Evolutionary conservation across 768 basidiomycete species (phyloP).

Genomic region (Leccinellum albellum): DNA sequence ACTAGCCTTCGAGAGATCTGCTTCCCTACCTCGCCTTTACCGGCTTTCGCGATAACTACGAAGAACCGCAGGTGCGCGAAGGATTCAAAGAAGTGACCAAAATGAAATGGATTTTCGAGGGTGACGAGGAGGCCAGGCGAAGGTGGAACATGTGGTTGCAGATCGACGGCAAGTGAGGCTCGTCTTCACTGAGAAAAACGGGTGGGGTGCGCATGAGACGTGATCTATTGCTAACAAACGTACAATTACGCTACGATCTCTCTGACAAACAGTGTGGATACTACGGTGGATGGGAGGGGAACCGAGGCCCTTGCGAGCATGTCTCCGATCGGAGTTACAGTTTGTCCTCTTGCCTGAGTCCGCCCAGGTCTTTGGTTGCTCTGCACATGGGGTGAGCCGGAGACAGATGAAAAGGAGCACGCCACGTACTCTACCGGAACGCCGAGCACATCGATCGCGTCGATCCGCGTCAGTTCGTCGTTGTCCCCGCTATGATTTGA

Average conservation of each 20-base stretch:
- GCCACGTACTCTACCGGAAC: conserved; percentile 50
- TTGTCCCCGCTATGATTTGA: conserved; percentile 64
- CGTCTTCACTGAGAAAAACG: neutral
- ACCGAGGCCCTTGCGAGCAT: no score
- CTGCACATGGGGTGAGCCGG: conserved; percentile 19
- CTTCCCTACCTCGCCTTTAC: conserved; percentile 60
- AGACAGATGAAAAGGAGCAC: neutral
- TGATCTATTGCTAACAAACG: conserved; percentile 4
- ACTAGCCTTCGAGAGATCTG: conserved; percentile 45
- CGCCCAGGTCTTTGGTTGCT: conserved; percentile 38
- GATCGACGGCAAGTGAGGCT: conserved; percentile 59
- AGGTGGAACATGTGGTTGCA: conserved; percentile 88
- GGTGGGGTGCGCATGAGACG: neutral
- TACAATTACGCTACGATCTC: conserved; percentile 1
- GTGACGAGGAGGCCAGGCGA: conserved; percentile 62
- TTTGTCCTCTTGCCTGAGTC: conserved; percentile 33
- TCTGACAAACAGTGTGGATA: neutral
- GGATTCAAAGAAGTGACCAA: conserved; percentile 74
- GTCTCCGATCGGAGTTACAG: conserved; percentile 5
- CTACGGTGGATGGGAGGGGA: neutral
- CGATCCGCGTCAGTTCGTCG: conserved; percentile 52
- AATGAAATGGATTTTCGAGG: conserved; percentile 80
- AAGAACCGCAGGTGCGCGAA: conserved; percentile 64
- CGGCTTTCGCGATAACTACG: conserved; percentile 55
- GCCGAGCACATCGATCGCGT: conserved; percentile 64